phyloP scores from a whole-genome alignment of 257 asterid genomes.

The Gentiana straminea region DNA sequence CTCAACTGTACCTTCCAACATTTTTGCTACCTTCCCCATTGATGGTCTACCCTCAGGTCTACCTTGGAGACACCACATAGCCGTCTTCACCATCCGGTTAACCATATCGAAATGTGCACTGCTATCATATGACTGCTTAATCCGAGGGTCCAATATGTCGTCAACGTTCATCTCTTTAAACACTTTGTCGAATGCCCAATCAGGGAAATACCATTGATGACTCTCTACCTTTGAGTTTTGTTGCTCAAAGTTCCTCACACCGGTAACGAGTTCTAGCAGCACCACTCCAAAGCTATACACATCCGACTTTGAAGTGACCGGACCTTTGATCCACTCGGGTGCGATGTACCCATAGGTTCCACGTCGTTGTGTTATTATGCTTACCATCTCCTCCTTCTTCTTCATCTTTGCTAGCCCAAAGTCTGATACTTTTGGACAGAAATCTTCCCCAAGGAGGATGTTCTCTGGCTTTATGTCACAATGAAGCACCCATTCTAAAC shows the following conservation, averaged over 20 bases:
- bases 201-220: slow-evolving; percentile 64
- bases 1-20: slow-evolving; percentile 86
- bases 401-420: slow-evolving; percentile 76
- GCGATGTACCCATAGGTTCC: slow-evolving; percentile 88
- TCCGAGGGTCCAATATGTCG: slow-evolving; percentile 50
- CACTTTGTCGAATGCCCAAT: slow-evolving; percentile 79
- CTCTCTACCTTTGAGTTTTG: slow-evolving; percentile 42
- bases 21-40: slow-evolving; percentile 91
- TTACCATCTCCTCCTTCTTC: slow-evolving; percentile 66
- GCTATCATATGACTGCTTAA: slow-evolving; percentile 45
- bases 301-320: slow-evolving; percentile 72
- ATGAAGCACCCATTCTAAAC: slow-evolving; percentile 87
- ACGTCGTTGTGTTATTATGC: slow-evolving; percentile 37
- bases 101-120: slow-evolving; percentile 52
- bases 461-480: slow-evolving; percentile 91
- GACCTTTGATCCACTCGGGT: slow-evolving; percentile 69
- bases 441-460: slow-evolving; percentile 75
- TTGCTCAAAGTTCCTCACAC: slow-evolving; percentile 47
- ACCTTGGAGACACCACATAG: slow-evolving; percentile 89
- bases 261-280: slow-evolving; percentile 64
- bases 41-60: slow-evolving; percentile 63
- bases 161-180: slow-evolving; percentile 54
- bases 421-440: slow-evolving; percentile 87
- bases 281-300: slow-evolving; percentile 82
- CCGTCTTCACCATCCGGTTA: slow-evolving; percentile 77